A percentile compares a stretch with the other conserved stretches of the same genome.
These are phyloP conservation scores for Sugiyamaella americana DNA, from an alignment of 805 yeast genomes.

Conservation along the genomic window DNA sequence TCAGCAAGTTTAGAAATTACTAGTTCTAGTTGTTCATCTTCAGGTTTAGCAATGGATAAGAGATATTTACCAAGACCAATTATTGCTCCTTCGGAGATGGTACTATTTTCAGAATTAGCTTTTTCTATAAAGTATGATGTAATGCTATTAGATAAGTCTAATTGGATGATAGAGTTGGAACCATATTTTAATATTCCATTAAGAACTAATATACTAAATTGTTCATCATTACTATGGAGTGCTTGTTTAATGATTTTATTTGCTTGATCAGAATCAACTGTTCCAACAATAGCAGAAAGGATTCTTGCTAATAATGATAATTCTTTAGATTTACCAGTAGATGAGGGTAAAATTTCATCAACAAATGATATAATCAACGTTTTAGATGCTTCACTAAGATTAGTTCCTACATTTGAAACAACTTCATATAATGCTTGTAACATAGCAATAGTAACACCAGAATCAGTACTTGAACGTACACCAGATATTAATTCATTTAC, in stretches of 20 bases:
- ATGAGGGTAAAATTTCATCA: slow-evolving; percentile 39
- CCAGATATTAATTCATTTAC: slow-evolving; percentile 75
- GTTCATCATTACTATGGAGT: slow-evolving; percentile 12
- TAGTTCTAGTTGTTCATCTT: slow-evolving; percentile 24
- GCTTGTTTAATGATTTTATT: slow-evolving; percentile 26
- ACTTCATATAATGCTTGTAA: slow-evolving; percentile 79
- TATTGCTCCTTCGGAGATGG: slow-evolving; percentile 68
- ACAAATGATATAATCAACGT: slow-evolving; percentile 61
- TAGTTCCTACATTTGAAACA: slow-evolving; percentile 68
- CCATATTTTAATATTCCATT: slow-evolving; percentile 78
- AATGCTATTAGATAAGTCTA: slow-evolving; percentile 46
- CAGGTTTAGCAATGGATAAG: slow-evolving; percentile 40
- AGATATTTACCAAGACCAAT: slow-evolving; percentile 78
- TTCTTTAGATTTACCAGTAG: slow-evolving; percentile 6
- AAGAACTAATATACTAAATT: slow-evolving; percentile 52
- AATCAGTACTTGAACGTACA: slow-evolving; percentile 56
- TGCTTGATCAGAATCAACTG: slow-evolving; percentile 35
- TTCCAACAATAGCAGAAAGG: slow-evolving; percentile 69
- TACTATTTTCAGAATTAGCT: slow-evolving; percentile 38
- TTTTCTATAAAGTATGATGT: slow-evolving; percentile 44
- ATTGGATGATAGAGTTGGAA: slow-evolving; percentile 53
- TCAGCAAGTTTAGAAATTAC: slow-evolving; percentile 40
- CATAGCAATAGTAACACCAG: slow-evolving; percentile 71
- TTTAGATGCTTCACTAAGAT: slow-evolving; percentile 70
- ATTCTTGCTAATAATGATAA: slow-evolving; percentile 62